Percentiles rank a stretch among this genome's conserved stretches.
phyloP scores from a whole-genome alignment of 495 filamentous ascomycete genomes.

The Aspergillus biplanus region DNA sequence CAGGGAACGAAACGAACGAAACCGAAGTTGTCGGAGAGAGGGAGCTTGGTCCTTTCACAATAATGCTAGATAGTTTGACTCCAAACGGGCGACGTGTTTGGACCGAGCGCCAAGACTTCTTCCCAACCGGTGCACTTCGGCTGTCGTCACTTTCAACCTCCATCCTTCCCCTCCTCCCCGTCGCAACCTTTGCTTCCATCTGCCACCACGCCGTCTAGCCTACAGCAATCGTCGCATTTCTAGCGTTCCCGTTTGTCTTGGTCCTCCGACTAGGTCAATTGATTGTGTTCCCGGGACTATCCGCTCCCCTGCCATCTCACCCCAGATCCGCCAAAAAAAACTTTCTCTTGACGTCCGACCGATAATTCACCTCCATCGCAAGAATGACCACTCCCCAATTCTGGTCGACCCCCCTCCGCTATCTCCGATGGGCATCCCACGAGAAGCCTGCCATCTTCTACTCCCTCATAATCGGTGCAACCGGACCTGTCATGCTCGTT shows the following conservation, averaged over 20 bases:
- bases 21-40: slow-evolving; percentile 27
- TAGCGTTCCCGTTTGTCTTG: background rate
- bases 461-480: slow-evolving; percentile 69
- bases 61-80: slow-evolving; percentile 1
- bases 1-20: slow-evolving; percentile 26
- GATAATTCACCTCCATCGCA: slow-evolving; percentile 26
- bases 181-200: slow-evolving; percentile 19
- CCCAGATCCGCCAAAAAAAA: slow-evolving; percentile 19
- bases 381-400: slow-evolving; percentile 76
- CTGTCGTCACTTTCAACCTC: slow-evolving; percentile 45
- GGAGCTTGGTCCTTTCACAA: background rate
- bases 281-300: slow-evolving; percentile 4
- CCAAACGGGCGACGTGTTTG: slow-evolving; percentile 55
- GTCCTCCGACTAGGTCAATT: slow-evolving; percentile 16
- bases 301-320: background rate
- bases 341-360: slow-evolving; percentile 24
- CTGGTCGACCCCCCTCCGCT: slow-evolving; percentile 78
- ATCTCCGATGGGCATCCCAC: slow-evolving; percentile 83
- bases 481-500: slow-evolving; percentile 71
- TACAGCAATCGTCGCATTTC: background rate
- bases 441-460: slow-evolving; percentile 89
- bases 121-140: slow-evolving; percentile 22
- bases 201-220: background rate
- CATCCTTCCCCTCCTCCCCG: slow-evolving; percentile 34
- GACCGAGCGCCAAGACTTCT: slow-evolving; percentile 49